Evolutionary conservation across 2,329 filamentous ascomycete genomes (phyloP).

Genomic region (Clarireedia paspali): DNA sequence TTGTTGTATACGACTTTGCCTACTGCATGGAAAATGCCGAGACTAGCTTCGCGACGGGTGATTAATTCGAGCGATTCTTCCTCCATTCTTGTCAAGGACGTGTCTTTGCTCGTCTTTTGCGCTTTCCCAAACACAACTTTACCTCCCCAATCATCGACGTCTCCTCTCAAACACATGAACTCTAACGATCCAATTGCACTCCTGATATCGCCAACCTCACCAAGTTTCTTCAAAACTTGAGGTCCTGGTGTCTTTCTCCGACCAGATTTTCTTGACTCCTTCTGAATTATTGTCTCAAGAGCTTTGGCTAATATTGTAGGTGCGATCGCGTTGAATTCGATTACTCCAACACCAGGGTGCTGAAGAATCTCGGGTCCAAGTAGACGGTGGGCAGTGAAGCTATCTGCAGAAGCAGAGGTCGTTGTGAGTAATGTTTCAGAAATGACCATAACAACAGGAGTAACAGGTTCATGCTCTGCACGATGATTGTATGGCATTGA

Average conservation of each 20-base stretch:
- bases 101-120: conserved; percentile 20
- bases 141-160: conserved; percentile 68
- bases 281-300: conserved; percentile 71
- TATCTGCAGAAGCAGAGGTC: conserved; percentile 77
- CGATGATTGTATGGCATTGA: conserved; percentile 35
- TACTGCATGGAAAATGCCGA: conserved; percentile 93
- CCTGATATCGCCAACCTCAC: conserved; percentile 84
- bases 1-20: conserved; percentile 98
- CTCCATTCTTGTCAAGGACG: conserved; percentile 63
- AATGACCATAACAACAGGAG: conserved; percentile 80
- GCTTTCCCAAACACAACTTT: conserved; percentile 58
- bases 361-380: conserved; percentile 79
- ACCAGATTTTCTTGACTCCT: conserved; percentile 75
- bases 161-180: conserved; percentile 80
- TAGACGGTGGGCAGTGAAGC: conserved; percentile 84
- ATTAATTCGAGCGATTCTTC: conserved; percentile 72
- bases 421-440: conserved; percentile 87
- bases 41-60: conserved; percentile 77
- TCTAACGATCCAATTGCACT: conserved; percentile 89
- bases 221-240: conserved; percentile 67
- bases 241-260: conserved; percentile 70
- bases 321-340: conserved; percentile 92
- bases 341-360: conserved; percentile 68
- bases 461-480: conserved; percentile 37
- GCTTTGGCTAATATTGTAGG: conserved; percentile 80